A percentile compares a stretch with the other conserved stretches of the same genome.
Conservation (phyloP, 2,329 filamentous ascomycete species). For the Colletotrichum sansevieriae region DNA sequence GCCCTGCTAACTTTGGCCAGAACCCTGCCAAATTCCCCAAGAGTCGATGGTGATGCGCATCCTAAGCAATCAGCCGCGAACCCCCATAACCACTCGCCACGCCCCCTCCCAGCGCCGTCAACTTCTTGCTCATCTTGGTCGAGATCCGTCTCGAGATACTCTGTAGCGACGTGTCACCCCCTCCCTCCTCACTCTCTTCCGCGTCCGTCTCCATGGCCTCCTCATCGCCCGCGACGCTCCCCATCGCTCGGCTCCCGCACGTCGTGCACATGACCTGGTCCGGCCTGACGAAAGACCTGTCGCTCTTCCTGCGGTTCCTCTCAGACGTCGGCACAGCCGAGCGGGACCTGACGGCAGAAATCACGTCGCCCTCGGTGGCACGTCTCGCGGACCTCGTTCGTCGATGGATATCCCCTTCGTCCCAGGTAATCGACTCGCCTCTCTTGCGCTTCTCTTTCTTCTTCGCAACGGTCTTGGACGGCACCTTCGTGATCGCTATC, state of each 20-base stretch:
- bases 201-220: neutral
- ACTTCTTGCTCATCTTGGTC: conserved; percentile 20
- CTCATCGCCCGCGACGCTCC: neutral
- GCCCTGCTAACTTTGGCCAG: too few relatives aligned
- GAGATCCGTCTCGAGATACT: conserved; percentile 24
- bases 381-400: conserved; percentile 20
- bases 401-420: neutral
- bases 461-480: too few relatives aligned
- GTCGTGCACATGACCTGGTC: conserved; percentile 22
- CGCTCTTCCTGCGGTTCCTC: conserved; percentile 10
- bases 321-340: neutral
- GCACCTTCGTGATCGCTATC: too few relatives aligned
- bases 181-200: neutral
- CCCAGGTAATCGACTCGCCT: too few relatives aligned
- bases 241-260: conserved; percentile 21
- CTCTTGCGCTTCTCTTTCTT: neutral
- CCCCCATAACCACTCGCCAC: conserved; percentile 18
- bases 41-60: too few relatives aligned
- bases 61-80: neutral
- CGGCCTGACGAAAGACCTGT: neutral
- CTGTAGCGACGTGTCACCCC: neutral
- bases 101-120: conserved; percentile 3
- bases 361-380: neutral
- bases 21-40: too few relatives aligned
- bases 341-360: neutral